Evolutionary conservation across 805 yeast species (phyloP).

Genomic region (Millerozyma acaciae): DNA sequence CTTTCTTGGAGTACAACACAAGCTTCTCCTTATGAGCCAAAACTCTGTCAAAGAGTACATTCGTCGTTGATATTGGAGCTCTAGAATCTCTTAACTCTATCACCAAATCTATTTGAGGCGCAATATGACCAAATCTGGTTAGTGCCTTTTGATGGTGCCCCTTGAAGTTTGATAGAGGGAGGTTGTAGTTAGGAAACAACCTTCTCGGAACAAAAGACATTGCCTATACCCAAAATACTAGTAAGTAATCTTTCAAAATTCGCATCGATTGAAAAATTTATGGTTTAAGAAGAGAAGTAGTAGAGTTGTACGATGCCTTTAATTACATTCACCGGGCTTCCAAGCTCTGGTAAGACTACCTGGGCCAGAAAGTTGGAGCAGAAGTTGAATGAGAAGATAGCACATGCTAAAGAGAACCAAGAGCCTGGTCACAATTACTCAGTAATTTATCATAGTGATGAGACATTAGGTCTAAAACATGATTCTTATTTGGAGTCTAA

Average conservation of each 20-base stretch:
- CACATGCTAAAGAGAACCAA: constrained; percentile 27
- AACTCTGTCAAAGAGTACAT: constrained; percentile 69
- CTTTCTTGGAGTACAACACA: constrained; percentile 77
- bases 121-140: constrained; percentile 56
- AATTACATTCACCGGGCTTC: constrained; percentile 77
- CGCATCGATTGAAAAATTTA: not conserved
- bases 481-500: constrained; percentile 65
- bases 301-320: constrained; percentile 90
- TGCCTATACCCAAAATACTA: not conserved
- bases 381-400: constrained; percentile 46
- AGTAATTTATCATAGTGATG: constrained; percentile 74
- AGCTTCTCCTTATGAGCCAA: constrained; percentile 52
- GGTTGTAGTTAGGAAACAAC: constrained; percentile 68
- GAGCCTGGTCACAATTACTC: constrained; percentile 53
- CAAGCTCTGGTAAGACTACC: constrained; percentile 79
- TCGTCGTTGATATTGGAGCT: constrained; percentile 83
- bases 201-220: constrained; percentile 62
- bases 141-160: constrained; percentile 89
- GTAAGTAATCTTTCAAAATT: not conserved
- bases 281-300: not conserved
- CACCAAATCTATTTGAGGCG: constrained; percentile 78
- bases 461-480: constrained; percentile 67
- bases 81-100: constrained; percentile 85
- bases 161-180: constrained; percentile 73
- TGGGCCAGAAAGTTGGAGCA: constrained; percentile 57